These are phyloP conservation scores for Lichtheimia ramosa DNA, from an alignment of 371 early-diverging fungal species.

Conservation along the genomic window DNA sequence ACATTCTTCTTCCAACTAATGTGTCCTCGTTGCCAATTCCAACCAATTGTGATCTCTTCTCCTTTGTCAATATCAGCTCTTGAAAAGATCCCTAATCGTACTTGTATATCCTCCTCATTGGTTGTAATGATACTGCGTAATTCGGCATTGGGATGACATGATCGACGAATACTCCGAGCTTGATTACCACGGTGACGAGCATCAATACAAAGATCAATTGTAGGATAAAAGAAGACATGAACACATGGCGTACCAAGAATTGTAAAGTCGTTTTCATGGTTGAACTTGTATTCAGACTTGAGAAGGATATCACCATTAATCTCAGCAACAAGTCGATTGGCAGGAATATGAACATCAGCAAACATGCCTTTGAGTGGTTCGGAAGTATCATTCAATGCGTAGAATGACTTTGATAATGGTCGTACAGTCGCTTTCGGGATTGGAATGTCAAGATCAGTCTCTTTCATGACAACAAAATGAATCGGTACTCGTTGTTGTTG, in stretches of 20 bases:
- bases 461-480: not conserved
- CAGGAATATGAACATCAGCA: slow-evolving; percentile 61
- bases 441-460: not conserved
- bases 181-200: slow-evolving; percentile 72
- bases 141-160: slow-evolving; percentile 74
- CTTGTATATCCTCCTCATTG: slow-evolving; percentile 31
- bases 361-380: slow-evolving; percentile 61
- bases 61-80: slow-evolving; percentile 55
- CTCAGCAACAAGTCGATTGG: slow-evolving; percentile 67
- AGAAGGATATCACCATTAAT: slow-evolving; percentile 71
- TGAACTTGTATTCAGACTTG: slow-evolving; percentile 65
- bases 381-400: slow-evolving; percentile 13
- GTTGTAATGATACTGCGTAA: slow-evolving; percentile 64
- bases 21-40: slow-evolving; percentile 73
- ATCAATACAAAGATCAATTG: slow-evolving; percentile 74
- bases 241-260: slow-evolving; percentile 64
- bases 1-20: slow-evolving; percentile 33
- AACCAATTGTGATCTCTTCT: slow-evolving; percentile 76
- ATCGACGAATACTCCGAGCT: slow-evolving; percentile 69
- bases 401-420: slow-evolving; percentile 17
- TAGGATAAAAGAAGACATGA: slow-evolving; percentile 74
- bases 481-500: slow-evolving; percentile 18
- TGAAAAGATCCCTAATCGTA: slow-evolving; percentile 76
- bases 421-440: slow-evolving; percentile 22
- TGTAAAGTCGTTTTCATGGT: slow-evolving; percentile 60